phyloP scores from a whole-genome alignment of 108 stramenopile genomes.

The Nitzschia sp. region DNA sequence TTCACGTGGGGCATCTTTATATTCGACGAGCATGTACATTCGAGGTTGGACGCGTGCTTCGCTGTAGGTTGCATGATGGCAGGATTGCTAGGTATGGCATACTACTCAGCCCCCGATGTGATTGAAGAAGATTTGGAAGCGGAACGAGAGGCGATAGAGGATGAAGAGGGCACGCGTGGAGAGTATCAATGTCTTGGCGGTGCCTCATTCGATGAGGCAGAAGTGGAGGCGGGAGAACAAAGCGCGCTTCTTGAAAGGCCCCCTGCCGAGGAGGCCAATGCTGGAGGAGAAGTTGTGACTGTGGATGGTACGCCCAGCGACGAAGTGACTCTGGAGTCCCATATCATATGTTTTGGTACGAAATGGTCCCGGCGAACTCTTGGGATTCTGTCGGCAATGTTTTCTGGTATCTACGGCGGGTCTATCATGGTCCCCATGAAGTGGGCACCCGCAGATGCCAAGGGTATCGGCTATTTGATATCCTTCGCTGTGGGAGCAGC shows the following conservation, averaged over 20 bases:
- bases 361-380: constrained; percentile 15
- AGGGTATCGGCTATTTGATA: constrained; percentile 70
- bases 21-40: constrained; percentile 69
- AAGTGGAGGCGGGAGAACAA: background rate
- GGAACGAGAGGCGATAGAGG: background rate
- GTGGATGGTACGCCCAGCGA: background rate
- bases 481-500: constrained; percentile 77
- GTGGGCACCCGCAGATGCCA: constrained; percentile 40
- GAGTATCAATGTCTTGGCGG: background rate
- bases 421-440: constrained; percentile 57
- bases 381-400: constrained; percentile 44
- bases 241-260: background rate
- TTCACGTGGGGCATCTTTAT: constrained; percentile 82
- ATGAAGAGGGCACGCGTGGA: background rate
- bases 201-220: background rate
- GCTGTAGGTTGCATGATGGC: constrained; percentile 60
- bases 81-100: constrained; percentile 78
- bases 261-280: background rate
- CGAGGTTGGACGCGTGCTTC: constrained; percentile 41
- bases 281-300: background rate
- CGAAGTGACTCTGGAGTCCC: background rate
- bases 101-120: constrained; percentile 56
- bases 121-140: constrained; percentile 6
- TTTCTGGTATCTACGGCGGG: constrained; percentile 55
- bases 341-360: constrained; percentile 23